phyloP scores from a whole-genome alignment of 768 basidiomycete genomes.

The Trametes elegans region DNA sequence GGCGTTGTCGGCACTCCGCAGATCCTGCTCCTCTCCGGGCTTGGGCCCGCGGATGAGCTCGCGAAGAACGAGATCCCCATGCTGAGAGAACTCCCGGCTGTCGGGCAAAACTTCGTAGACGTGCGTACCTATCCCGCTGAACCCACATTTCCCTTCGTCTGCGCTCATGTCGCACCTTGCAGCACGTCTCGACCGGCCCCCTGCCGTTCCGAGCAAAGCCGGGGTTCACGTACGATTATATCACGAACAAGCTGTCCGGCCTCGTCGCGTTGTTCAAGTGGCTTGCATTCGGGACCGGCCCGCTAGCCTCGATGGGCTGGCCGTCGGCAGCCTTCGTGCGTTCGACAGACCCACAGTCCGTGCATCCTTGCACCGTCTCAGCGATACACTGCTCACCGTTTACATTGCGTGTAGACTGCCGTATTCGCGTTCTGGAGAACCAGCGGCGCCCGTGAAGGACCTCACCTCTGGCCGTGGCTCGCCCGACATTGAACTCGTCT shows the following conservation, averaged over 20 bases:
- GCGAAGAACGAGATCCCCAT: slow-evolving; percentile 41
- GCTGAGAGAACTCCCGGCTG: slow-evolving; percentile 49
- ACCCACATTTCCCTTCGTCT: background rate
- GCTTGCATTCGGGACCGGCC: background rate
- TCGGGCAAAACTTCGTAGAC: slow-evolving; percentile 58
- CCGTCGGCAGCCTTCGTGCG: background rate
- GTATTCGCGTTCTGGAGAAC: no score
- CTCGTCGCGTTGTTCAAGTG: background rate
- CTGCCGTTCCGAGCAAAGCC: slow-evolving; percentile 43
- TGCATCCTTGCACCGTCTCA: no score
- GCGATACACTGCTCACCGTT: background rate
- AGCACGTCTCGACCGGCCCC: slow-evolving; percentile 44
- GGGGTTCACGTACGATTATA: slow-evolving; percentile 54
- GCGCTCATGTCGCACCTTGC: slow-evolving; percentile 43
- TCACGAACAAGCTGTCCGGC: slow-evolving; percentile 34
- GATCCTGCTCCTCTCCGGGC: slow-evolving; percentile 53
- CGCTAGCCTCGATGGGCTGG: background rate
- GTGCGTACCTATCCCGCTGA: no score
- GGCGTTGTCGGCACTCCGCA: slow-evolving; percentile 53
- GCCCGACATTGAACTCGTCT: background rate
- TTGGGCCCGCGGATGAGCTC: slow-evolving; percentile 54
- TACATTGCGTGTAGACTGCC: background rate
- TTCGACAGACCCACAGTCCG: background rate
- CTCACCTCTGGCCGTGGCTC: background rate
- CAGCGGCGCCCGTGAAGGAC: background rate